Evolutionary conservation across 208 protist genomes (phyloP).

Genomic region (Trypanosoma congolense): DNA sequence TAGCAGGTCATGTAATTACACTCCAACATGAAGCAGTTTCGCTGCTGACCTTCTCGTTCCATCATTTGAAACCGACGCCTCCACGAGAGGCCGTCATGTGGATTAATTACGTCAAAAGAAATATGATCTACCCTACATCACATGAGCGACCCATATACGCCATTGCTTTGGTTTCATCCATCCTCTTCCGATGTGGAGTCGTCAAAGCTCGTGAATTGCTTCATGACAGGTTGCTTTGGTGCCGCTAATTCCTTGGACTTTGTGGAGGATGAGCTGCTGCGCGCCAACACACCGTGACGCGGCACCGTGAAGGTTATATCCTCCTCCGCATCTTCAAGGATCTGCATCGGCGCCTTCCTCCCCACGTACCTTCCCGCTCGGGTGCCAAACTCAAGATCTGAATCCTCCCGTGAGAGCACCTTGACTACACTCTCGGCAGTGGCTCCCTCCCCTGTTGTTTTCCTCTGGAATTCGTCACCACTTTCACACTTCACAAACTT

Average conservation of each 20-base stretch:
- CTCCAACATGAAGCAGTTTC: too few species aligned
- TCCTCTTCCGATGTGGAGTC: constrained; percentile 24
- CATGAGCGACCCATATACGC: too few species aligned
- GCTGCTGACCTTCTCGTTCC: too few species aligned
- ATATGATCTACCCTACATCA: too few species aligned
- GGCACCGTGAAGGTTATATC: not conserved
- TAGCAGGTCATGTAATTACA: too few species aligned
- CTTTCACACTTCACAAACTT: not conserved
- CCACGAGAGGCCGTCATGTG: too few species aligned
- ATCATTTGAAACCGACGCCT: too few species aligned
- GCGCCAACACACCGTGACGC: constrained; percentile 10
- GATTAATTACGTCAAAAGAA: too few species aligned
- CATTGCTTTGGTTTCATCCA: too few species aligned
- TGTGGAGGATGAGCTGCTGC: not conserved
- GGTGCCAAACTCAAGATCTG: not conserved
- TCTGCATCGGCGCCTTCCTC: not conserved
- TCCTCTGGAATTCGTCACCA: not conserved
- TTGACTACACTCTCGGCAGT: not conserved
- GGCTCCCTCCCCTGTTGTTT: not conserved
- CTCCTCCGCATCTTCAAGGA: not conserved
- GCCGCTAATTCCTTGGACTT: constrained; percentile 1
- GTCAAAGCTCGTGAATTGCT: constrained; percentile 35
- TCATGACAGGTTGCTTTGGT: not conserved
- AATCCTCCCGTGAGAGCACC: not conserved
- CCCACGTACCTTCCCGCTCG: not conserved